Evolutionary conservation across 2,329 filamentous ascomycete species (phyloP), one percentile per base, ranked within the genome.

Genomic region (Mycosphaerella sp.): DNA sequence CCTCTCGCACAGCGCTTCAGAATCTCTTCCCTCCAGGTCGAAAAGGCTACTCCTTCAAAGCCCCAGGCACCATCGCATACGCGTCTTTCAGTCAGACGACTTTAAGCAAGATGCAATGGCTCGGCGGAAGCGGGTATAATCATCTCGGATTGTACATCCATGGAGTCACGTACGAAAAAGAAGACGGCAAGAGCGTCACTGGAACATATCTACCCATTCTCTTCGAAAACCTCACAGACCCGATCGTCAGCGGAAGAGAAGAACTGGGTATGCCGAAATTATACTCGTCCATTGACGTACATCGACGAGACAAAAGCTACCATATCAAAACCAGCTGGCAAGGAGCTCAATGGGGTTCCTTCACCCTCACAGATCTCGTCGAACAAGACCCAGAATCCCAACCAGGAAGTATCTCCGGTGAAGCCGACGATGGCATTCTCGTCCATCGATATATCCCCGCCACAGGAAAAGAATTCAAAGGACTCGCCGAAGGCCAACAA

Each of bases 91-190:
- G 64, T 0, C 62, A 66, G 16, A 71, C 69, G 1, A 68, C 69
- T 16, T 62, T 74, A 4, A 50, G 59, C 30, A 74, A 75, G 0
- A 75, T 85, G 71, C 71, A 76, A 27, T 85, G 81, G 80, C 73
- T 85, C 0, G 80, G 78, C 3, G 81, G 81, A 2, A 66, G 68
- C 0, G 80, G 81, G 0, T 85, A 85, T 62, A 74, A 69, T 14
- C 74, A 77, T 57, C 68, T 81, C 12, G 81, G 79, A 0, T 70
- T 85, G 0, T 84, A 81, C 60, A 75, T 85, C 13, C 81, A 85
- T 54, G 81, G 79, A 0, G 76, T 84, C 1, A 66, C 80, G 54
- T 82, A 82, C 56, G 71, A 66, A 1, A 71, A 66, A 1, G 77
- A 75, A 56, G 63, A 77, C 48, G 78, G 79, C 1, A 66, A 68